Evolutionary conservation across 257 asterid species (phyloP).

Genomic region (Voacanga thouarsii): DNA sequence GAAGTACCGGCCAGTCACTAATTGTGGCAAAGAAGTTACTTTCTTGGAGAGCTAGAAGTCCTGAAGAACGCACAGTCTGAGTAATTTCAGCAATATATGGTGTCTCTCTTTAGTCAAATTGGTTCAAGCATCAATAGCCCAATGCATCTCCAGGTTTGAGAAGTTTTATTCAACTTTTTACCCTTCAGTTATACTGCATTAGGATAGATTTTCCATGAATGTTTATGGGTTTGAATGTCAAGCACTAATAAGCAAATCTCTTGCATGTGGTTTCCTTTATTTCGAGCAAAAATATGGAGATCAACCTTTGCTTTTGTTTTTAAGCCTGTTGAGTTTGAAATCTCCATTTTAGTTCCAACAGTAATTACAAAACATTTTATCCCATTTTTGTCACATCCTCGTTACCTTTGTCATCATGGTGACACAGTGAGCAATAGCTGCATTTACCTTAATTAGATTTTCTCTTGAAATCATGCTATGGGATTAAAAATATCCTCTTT

Average conservation of each 20-base stretch:
- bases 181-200: neutral
- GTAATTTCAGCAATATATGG: conserved; percentile 79
- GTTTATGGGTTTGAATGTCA: no score
- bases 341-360: neutral
- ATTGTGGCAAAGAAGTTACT: conserved; percentile 85
- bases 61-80: conserved; percentile 74
- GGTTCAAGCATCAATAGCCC: conserved; percentile 72
- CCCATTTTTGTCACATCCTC: neutral
- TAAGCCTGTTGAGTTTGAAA: neutral
- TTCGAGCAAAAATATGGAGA: neutral
- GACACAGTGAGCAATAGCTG: neutral
- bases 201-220: neutral
- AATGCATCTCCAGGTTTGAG: conserved; percentile 74
- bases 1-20: conserved; percentile 88
- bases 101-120: conserved; percentile 75
- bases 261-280: neutral
- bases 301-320: neutral
- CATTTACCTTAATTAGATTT: conserved; percentile 1
- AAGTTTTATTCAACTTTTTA: conserved; percentile 2
- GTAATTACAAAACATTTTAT: neutral
- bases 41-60: conserved; percentile 79
- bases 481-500: neutral
- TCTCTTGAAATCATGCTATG: neutral
- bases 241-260: neutral
- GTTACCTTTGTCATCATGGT: neutral